These are phyloP conservation scores for Scheffersomyces stambukii DNA, from an alignment of 1,139 yeast genomes.

Conservation along the genomic window DNA sequence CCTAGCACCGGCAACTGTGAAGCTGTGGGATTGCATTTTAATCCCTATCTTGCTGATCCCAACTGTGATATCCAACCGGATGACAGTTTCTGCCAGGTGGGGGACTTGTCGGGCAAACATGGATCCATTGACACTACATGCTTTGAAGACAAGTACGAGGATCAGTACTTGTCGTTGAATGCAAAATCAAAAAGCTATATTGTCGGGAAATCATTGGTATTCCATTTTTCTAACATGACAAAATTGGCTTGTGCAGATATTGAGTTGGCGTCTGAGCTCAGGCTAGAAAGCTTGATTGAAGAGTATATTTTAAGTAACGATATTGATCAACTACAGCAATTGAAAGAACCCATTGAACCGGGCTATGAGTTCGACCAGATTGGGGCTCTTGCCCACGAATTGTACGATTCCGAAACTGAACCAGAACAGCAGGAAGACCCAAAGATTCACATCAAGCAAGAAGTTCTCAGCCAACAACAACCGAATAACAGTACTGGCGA, in stretches of 20 bases:
- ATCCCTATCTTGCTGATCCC: constrained; percentile 47
- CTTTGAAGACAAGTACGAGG: constrained; percentile 48
- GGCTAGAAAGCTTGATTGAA: constrained; percentile 22
- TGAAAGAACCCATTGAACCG: constrained; percentile 15
- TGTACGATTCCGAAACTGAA: constrained; percentile 12
- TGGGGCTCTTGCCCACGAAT: constrained; percentile 14
- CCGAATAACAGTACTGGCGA: no score
- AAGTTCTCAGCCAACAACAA: no score
- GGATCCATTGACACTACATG: constrained; percentile 56
- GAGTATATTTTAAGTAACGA: constrained; percentile 21
- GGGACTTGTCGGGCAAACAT: constrained; percentile 63
- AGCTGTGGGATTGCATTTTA: constrained; percentile 47
- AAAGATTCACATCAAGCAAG: no score
- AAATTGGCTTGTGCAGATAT: constrained; percentile 60
- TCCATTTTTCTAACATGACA: constrained; percentile 47
- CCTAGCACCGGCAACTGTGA: constrained; percentile 45
- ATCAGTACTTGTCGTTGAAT: constrained; percentile 51
- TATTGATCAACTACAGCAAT: constrained; percentile 17
- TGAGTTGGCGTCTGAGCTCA: constrained; percentile 24
- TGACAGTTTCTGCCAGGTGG: constrained; percentile 54
- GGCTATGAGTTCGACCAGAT: constrained; percentile 14
- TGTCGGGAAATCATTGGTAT: constrained; percentile 49
- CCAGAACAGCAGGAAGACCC: no score
- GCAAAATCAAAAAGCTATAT: constrained; percentile 43
- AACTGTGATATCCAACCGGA: constrained; percentile 42